phyloP scores from a whole-genome alignment of 306 rosid genomes.

The Vachellia collinsii region DNA sequence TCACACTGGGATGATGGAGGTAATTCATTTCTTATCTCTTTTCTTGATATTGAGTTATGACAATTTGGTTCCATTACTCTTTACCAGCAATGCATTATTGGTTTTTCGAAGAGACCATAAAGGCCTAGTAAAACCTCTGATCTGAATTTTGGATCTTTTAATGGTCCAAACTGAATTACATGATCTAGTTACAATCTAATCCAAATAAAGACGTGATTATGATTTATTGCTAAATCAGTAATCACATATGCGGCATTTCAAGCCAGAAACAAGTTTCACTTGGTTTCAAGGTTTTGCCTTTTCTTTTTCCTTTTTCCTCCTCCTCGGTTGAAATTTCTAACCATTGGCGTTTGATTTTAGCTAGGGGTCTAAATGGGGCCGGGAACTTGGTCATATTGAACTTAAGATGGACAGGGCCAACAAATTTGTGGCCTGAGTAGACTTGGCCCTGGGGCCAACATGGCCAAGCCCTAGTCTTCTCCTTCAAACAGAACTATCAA shows the following conservation, averaged over 20 bases:
- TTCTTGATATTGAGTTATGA: not conserved
- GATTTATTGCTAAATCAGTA: not conserved
- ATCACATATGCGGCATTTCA: not conserved
- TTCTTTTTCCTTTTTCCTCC: not conserved
- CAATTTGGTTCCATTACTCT: not conserved
- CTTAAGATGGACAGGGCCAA: not conserved
- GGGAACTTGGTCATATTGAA: not conserved
- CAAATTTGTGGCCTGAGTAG: not conserved
- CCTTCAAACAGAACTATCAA: not conserved
- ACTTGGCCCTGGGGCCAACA: not conserved
- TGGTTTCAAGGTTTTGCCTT: not conserved
- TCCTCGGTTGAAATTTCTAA: constrained; percentile 5
- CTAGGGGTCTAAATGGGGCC: not conserved
- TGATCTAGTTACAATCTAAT: not conserved
- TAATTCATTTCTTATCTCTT: constrained; percentile 26
- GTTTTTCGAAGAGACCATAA: constrained; percentile 13
- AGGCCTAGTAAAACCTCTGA: constrained; percentile 8
- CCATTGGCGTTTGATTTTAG: not conserved
- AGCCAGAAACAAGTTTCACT: not conserved
- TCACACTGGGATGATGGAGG: constrained; percentile 99
- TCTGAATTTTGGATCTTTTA: constrained; percentile 21
- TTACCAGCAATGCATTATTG: not conserved
- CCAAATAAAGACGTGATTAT: not conserved
- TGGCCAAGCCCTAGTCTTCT: not conserved
- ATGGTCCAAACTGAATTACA: not conserved